These are phyloP conservation scores for Phytophthora cactorum DNA, from an alignment of 352 stramenopile species.

Conservation along the genomic window DNA sequence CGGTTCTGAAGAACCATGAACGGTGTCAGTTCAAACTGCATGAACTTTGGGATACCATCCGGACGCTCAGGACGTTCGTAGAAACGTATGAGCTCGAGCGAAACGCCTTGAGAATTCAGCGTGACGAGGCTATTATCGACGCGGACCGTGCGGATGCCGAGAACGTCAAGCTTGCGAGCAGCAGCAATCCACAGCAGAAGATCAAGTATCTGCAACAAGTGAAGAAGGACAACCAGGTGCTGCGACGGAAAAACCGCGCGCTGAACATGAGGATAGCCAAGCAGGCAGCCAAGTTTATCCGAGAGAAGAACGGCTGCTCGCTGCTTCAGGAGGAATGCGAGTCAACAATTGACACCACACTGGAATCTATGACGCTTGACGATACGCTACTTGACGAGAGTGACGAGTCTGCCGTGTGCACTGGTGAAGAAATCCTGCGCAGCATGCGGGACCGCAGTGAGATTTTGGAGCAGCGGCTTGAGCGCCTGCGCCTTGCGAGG, in stretches of 20 bases:
- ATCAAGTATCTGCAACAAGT: slow-evolving; percentile 79
- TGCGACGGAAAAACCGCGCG: slow-evolving; percentile 61
- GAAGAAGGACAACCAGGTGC: slow-evolving; percentile 67
- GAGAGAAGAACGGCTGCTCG: slow-evolving; percentile 30
- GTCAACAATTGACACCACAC: slow-evolving; percentile 6
- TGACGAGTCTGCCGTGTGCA: slow-evolving; percentile 34
- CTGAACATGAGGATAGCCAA: slow-evolving; percentile 54
- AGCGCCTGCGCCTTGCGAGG: slow-evolving; percentile 50
- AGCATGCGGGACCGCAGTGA: slow-evolving; percentile 61
- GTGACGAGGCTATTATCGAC: slow-evolving; percentile 62
- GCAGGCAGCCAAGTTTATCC: slow-evolving; percentile 16
- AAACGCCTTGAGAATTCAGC: slow-evolving; percentile 54
- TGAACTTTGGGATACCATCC: slow-evolving; percentile 72
- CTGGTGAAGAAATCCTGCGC: slow-evolving; percentile 50
- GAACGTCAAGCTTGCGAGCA: slow-evolving; percentile 63
- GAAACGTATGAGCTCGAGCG: slow-evolving; percentile 64
- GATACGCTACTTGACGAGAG: slow-evolving; percentile 25
- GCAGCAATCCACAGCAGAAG: slow-evolving; percentile 70
- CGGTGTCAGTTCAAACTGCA: slow-evolving; percentile 70
- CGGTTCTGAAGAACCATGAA: slow-evolving; percentile 47
- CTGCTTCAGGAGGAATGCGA: slow-evolving; percentile 5
- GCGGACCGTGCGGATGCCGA: slow-evolving; percentile 61
- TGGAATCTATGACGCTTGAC: slow-evolving; percentile 21
- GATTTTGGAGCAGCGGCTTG: slow-evolving; percentile 53
- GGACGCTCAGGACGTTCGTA: slow-evolving; percentile 66